phyloP scores from a whole-genome alignment of 768 basidiomycete species.

The Mycena venus region DNA sequence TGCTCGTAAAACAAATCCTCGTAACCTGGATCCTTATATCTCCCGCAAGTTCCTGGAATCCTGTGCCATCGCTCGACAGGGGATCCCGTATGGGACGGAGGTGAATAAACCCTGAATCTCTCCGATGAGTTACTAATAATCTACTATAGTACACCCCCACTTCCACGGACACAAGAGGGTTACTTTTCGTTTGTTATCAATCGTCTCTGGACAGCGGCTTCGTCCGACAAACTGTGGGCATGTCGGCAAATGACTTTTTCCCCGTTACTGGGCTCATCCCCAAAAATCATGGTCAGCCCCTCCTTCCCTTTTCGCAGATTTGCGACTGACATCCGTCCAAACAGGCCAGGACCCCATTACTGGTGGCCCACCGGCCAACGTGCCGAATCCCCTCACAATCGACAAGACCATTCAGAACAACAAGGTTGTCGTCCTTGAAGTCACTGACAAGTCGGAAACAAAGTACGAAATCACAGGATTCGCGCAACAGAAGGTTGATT shows the following conservation, averaged over 20 bases:
- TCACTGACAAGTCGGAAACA: no score
- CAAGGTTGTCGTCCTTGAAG: no score
- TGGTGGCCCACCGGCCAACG: constrained; percentile 24
- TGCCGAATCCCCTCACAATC: neutral
- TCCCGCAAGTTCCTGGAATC: constrained; percentile 34
- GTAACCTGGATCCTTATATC: constrained; percentile 39
- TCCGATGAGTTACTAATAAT: no score
- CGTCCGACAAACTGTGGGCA: constrained; percentile 39
- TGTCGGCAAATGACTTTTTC: constrained; percentile 40
- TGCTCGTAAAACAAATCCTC: constrained; percentile 47
- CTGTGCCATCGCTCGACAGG: constrained; percentile 43
- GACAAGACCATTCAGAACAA: no score
- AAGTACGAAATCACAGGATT: no score
- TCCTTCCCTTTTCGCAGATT: no score
- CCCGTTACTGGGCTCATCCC: constrained; percentile 33
- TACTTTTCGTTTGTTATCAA: constrained; percentile 53
- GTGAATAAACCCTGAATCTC: constrained; percentile 21
- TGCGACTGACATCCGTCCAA: no score
- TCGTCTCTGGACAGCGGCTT: constrained; percentile 50
- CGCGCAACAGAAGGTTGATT: no score
- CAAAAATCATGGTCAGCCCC: constrained; percentile 29
- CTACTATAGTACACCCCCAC: no score
- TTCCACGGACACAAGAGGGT: constrained; percentile 23
- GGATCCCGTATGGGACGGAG: constrained; percentile 52
- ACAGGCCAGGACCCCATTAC: constrained; percentile 44